Evolutionary conservation across 164 flowering plant genomes (phyloP), one percentile per base, ranked within the genome.

Genomic region (Dillenia turbinata): DNA sequence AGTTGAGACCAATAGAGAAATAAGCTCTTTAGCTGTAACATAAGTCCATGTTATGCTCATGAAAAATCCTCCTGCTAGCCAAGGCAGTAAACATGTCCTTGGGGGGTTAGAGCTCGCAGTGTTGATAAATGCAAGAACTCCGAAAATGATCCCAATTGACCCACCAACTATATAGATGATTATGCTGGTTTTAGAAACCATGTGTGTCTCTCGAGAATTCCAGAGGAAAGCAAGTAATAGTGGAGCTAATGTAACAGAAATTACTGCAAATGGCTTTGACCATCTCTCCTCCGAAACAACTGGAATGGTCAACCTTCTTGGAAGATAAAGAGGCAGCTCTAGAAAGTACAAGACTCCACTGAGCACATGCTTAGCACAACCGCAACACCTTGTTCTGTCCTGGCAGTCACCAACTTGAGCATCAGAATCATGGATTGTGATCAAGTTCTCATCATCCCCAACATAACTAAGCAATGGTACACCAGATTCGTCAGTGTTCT

Each of bases 21-120:
- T 71, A 44, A 79, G 49, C 47, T 79, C 83, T 12, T 72, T 66
- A 33, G 83, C 83, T 44, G 57, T 52, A 1, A 79, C 68, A 43
- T 79, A 79, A 12, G 70, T 76, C 83, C 83, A 79, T 3, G 62
- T 59, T 12, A 79, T 54, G 49, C 83, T 79, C 83, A 79, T 79
- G 15, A 72, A 1, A 50, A 79, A 79, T 12, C 81, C 83, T 26
- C 68, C 79, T 8, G 56, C 67, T 12, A 77, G 71, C 83, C 83
- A 79, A 16, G 73, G 79, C 9, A 77, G 58, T 12, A 65, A 12
- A 65, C 70, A 77, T 8, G 44, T 69, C 64, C 43, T 76, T 12
- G 81, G 81, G 9, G 81, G 81, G 66, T 66, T 57, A 16, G 75
- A 66, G 5, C 46, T 60, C 58, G 67, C 71, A 4, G 77, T 74